Evolutionary conservation across 1,284 basidiomycete genomes (phyloP), one percentile per base, ranked within the genome.

Genomic region (Anthracocystis setariae): DNA sequence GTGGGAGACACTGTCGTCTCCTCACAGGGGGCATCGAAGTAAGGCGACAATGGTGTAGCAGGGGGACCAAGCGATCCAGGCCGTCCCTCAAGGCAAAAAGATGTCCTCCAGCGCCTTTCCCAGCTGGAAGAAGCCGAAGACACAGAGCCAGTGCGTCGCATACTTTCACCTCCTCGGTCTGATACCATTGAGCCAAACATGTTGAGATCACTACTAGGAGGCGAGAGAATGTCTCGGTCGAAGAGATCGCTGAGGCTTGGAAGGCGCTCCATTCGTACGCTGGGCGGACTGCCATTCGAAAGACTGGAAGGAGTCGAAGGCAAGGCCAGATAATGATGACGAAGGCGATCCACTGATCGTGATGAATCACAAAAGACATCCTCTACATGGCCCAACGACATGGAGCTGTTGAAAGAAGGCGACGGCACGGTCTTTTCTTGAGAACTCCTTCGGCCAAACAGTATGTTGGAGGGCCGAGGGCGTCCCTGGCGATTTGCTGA

Each of bases 351-450:
- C 2, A 61, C 57, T 0, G 63, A 59, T 25, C 63, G 45, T 1
- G 47, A 54, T 7, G 58, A 55, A 43, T 72, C 69, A 32, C 50
- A 58, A 43, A 72, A 72, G 23, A 72, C 69, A 38, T 72, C 69
- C 8, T 72, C 69, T 0, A 60, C 56, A 8, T 63, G 55, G 9
- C 52, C 45, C 5, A 72, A 55, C 1, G 60, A 63, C 69, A 72
- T 67, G 23, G 69, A 67, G 60, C 64, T 68, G 46, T 72, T 72
- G 56, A 72, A 72, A 1, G 69, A 72, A 12, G 69, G 69, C 21
- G 69, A 72, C 23, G 64, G 60, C 69, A 67, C 60, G 3, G 69
- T 50, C 32, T 63, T 67, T 13, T 72, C 69, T 12, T 67, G 51
- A 12, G 69, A 59, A 15, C 51, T 27, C 38, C 64, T 47, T 15